phyloP scores from a whole-genome alignment of 176 grass and related monocot genomes.

The Juncus inflexus region DNA sequence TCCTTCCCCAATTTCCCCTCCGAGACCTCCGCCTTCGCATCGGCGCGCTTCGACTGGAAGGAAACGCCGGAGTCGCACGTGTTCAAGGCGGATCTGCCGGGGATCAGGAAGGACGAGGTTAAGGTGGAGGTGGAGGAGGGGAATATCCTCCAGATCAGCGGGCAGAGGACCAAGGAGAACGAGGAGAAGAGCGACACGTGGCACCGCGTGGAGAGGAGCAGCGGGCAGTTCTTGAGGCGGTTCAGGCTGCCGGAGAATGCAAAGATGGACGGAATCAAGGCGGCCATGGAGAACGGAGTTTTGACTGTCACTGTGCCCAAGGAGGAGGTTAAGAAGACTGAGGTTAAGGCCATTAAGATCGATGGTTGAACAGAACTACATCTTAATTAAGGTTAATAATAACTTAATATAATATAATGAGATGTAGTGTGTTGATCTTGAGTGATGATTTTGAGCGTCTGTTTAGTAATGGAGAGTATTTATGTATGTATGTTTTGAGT shows the following conservation, averaged over 20 bases:
- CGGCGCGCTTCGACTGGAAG: conserved; percentile 16
- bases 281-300: conserved; percentile 16
- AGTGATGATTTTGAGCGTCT: no score
- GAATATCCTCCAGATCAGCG: conserved; percentile 13
- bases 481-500: no score
- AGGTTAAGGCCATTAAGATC: conserved; percentile 16
- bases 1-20: background rate
- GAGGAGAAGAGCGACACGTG: conserved; percentile 10
- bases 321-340: background rate
- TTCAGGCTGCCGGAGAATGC: conserved; percentile 23
- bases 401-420: no score
- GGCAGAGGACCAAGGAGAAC: background rate
- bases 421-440: no score
- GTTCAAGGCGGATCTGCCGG: conserved; percentile 16
- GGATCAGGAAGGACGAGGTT: conserved; percentile 15
- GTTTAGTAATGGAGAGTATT: no score
- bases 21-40: background rate
- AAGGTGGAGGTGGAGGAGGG: conserved; percentile 23
- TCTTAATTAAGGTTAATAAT: no score
- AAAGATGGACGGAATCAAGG: conserved; percentile 17
- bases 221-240: conserved; percentile 14
- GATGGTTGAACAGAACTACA: conserved; percentile 2
- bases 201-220: conserved; percentile 10
- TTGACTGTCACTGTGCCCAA: conserved; percentile 18
- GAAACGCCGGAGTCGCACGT: conserved; percentile 5